Evolutionary conservation across 805 yeast genomes (phyloP).

Genomic region (Blastobotrys americana): DNA sequence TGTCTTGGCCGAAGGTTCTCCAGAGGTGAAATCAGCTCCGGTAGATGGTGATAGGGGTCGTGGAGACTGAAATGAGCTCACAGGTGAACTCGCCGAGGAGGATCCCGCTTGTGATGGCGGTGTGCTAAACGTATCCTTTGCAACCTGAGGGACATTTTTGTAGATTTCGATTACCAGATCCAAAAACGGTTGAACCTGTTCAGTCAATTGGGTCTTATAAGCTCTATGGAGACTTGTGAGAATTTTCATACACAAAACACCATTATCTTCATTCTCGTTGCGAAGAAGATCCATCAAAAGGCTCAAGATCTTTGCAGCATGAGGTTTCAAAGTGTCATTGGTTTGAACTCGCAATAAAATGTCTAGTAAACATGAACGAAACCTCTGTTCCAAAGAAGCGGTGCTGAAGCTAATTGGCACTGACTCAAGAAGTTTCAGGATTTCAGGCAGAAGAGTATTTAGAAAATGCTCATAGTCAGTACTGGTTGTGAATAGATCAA

Average conservation of each 20-base stretch:
- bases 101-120: conserved; percentile 13
- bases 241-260: conserved; percentile 82
- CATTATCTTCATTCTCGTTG: conserved; percentile 91
- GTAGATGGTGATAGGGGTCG: conserved; percentile 38
- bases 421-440: conserved; percentile 52
- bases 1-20: conserved; percentile 40
- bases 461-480: conserved; percentile 77
- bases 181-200: conserved; percentile 71
- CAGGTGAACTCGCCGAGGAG: conserved; percentile 18
- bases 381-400: conserved; percentile 59
- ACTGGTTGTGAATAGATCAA: conserved; percentile 75
- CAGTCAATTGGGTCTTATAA: conserved; percentile 59
- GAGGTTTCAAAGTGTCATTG: conserved; percentile 73
- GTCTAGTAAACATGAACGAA: conserved; percentile 70
- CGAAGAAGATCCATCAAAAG: conserved; percentile 52
- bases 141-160: conserved; percentile 68
- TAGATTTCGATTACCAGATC: conserved; percentile 70
- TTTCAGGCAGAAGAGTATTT: conserved; percentile 60
- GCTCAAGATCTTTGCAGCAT: conserved; percentile 53
- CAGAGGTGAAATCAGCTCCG: conserved; percentile 29
- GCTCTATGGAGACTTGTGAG: conserved; percentile 80
- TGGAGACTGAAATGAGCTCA: conserved; percentile 31
- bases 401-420: conserved; percentile 69
- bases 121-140: conserved; percentile 56
- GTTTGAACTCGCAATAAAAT: conserved; percentile 73